phyloP scores from a whole-genome alignment of 2,329 filamentous ascomycete species.

The Leptosphaerulina australis region DNA sequence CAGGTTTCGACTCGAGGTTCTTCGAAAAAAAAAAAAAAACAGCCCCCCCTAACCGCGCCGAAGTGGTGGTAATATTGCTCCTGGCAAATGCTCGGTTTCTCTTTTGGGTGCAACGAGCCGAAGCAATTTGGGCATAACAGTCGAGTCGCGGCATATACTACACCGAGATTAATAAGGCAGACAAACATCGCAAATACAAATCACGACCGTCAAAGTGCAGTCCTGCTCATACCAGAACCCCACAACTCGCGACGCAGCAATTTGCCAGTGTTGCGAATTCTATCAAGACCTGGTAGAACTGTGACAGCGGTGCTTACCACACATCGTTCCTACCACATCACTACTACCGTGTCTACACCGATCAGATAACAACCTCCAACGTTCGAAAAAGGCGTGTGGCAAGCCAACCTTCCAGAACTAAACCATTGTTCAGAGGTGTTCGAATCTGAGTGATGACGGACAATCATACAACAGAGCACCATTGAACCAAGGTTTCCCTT shows the following conservation, averaged over 20 bases:
- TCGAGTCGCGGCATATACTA: no score
- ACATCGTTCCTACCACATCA: neutral
- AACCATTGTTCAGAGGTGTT: no score
- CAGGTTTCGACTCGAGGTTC: neutral
- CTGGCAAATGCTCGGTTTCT: no score
- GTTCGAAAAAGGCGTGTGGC: neutral
- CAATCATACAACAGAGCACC: neutral
- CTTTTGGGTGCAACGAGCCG: no score
- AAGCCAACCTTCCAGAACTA: neutral
- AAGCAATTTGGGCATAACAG: no score
- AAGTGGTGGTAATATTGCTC: no score
- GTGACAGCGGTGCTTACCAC: neutral
- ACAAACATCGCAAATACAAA: neutral
- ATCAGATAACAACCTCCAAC: neutral
- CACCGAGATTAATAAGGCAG: neutral
- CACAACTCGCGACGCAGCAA: neutral
- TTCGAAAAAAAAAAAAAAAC: no score
- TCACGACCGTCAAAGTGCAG: constrained; percentile 10
- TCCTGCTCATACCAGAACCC: constrained; percentile 3
- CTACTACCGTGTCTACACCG: neutral
- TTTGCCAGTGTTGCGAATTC: constrained; percentile 5
- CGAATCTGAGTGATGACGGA: no score
- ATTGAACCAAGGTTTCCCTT: neutral
- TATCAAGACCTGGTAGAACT: neutral
- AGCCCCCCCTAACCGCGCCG: no score